Conservation (phyloP, 768 basidiomycete species). For the Pleurotus ostreatus region DNA sequence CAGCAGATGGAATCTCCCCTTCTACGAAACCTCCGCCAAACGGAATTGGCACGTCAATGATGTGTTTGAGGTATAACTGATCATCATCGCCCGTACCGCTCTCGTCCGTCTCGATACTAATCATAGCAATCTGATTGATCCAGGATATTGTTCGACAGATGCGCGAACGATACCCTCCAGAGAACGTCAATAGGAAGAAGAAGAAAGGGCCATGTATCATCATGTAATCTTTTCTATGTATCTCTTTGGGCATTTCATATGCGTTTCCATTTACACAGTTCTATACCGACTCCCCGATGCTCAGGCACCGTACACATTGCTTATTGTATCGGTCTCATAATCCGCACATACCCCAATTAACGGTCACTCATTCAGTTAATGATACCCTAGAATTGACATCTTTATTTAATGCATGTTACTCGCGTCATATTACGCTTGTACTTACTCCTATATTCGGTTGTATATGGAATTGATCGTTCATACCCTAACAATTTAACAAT, state of each 20-base stretch:
- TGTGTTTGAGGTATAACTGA: constrained; percentile 52
- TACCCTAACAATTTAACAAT: neutral
- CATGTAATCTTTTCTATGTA: constrained; percentile 27
- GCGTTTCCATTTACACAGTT: neutral
- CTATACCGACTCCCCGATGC: neutral
- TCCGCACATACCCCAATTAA: constrained; percentile 4
- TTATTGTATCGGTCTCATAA: constrained; percentile 5
- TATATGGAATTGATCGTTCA: constrained; percentile 1
- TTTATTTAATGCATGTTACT: neutral
- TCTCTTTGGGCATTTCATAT: neutral
- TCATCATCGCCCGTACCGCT: neutral
- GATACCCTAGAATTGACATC: constrained; percentile 7
- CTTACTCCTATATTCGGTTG: too few species aligned
- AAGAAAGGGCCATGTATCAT: constrained; percentile 32
- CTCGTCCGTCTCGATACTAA: neutral
- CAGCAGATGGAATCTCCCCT: constrained; percentile 63
- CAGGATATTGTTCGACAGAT: constrained; percentile 67
- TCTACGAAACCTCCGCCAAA: constrained; percentile 89
- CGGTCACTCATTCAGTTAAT: constrained; percentile 5
- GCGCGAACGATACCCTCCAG: constrained; percentile 59
- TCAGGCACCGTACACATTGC: neutral
- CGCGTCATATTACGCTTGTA: too few species aligned
- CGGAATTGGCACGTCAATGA: constrained; percentile 76
- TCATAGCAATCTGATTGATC: neutral
- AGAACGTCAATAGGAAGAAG: constrained; percentile 32